These are phyloP conservation scores for Patellifolia procumbens DNA, from an alignment of 179 eudicot genomes.

Conservation along the genomic window DNA sequence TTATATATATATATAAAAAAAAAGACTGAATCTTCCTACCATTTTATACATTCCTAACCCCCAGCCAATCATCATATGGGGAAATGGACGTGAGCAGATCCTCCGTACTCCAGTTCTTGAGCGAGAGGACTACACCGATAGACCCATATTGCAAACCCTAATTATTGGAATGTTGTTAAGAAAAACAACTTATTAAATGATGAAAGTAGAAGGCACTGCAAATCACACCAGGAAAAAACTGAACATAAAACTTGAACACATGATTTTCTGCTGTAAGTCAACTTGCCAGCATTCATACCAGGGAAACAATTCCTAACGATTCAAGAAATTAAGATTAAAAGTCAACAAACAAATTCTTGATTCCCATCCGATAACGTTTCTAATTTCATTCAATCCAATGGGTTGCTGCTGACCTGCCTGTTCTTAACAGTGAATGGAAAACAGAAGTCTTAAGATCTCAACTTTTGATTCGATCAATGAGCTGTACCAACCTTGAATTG, in stretches of 20 bases:
- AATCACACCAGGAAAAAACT: not conserved
- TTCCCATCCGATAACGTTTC: conserved; percentile 30
- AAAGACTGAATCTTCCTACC: too few species aligned
- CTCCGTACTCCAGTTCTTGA: too few species aligned
- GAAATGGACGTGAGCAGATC: too few species aligned
- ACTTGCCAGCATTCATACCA: conserved; percentile 24
- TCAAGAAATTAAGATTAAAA: conserved; percentile 11
- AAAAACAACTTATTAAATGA: not conserved
- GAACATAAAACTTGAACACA: not conserved
- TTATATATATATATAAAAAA: too few species aligned
- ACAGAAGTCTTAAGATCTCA: conserved; percentile 18
- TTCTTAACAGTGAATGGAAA: conserved; percentile 22
- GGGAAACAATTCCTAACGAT: conserved; percentile 24
- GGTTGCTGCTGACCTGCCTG: conserved; percentile 30
- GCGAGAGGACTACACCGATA: not conserved
- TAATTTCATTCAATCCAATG: conserved; percentile 23
- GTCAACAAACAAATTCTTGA: conserved; percentile 16
- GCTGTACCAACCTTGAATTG: not conserved
- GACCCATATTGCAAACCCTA: not conserved
- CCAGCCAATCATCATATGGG: too few species aligned
- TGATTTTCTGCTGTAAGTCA: conserved; percentile 15
- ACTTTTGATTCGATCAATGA: conserved; percentile 24
- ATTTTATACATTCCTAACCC: too few species aligned
- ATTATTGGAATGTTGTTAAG: not conserved
- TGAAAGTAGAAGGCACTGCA: not conserved